A percentile compares a stretch with the other conserved stretches of the same genome.
Evolutionary conservation across 345 rosid genomes (phyloP).

Genomic region (Moricandia moricandioides): DNA sequence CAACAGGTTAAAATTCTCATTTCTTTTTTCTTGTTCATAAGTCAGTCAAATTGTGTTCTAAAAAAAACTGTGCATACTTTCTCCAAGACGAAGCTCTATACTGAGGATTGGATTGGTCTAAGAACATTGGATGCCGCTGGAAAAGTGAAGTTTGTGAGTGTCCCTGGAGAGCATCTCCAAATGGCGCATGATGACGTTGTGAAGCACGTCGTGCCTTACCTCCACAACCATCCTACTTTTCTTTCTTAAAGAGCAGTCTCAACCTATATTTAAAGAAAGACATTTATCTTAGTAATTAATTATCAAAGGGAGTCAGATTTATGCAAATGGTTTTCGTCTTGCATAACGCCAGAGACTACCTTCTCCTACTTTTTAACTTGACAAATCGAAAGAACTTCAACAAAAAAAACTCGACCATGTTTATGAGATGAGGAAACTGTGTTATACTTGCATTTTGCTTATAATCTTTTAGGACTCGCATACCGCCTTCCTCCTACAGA

Average conservation of each 20-base stretch:
- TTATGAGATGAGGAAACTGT: no score
- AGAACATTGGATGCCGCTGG: background rate
- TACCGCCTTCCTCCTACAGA: no score
- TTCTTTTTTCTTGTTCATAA: background rate
- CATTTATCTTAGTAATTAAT: background rate
- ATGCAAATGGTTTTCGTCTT: no score
- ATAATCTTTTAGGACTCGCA: no score
- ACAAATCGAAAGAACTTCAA: no score
- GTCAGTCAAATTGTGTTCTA: background rate
- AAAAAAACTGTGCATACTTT: background rate
- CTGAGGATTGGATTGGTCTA: background rate
- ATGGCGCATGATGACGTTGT: background rate
- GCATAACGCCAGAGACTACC: no score
- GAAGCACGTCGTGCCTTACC: background rate
- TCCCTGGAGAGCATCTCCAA: background rate
- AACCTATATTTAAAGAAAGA: background rate
- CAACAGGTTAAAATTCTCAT: slow-evolving; percentile 33
- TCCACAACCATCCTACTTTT: background rate
- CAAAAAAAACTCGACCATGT: no score
- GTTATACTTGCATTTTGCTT: no score
- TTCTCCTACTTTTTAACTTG: no score
- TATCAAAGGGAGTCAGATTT: no score
- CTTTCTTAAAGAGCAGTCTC: background rate
- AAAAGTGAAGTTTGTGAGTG: background rate
- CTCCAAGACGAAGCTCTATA: background rate